Evolutionary conservation across 2,329 filamentous ascomycete species (phyloP).

Genomic region (Penicillium sp.): DNA sequence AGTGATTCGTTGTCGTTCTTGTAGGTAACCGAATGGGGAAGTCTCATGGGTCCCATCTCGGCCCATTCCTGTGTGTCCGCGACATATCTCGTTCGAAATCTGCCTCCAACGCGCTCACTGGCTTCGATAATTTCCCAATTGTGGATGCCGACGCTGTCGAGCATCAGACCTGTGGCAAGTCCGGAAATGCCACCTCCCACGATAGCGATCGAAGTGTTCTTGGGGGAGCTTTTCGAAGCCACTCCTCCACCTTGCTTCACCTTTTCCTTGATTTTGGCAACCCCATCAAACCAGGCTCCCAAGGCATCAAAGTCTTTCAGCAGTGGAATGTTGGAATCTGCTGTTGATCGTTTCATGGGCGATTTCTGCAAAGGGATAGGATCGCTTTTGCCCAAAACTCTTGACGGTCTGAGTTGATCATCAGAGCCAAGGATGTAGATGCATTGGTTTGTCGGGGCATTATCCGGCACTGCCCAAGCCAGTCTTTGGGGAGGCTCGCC

Average conservation of each 20-base stretch:
- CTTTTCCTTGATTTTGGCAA: conserved; percentile 21
- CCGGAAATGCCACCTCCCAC: conserved; percentile 39
- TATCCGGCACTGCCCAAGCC: conserved; percentile 12
- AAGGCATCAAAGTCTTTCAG: conserved; percentile 24
- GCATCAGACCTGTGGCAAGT: conserved; percentile 46
- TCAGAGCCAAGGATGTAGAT: conserved; percentile 1
- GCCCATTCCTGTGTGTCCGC: conserved; percentile 29
- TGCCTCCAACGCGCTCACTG: conserved; percentile 42
- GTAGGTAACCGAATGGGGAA: conserved; percentile 25
- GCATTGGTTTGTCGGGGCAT: conserved; percentile 6
- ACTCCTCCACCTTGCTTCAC: conserved; percentile 5
- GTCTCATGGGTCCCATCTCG: conserved; percentile 32
- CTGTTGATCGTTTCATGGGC: conserved; percentile 4
- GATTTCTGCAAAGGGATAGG: conserved; percentile 9
- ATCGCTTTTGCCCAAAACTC: conserved; percentile 9
- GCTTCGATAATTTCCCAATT: conserved; percentile 51
- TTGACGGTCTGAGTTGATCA: background rate
- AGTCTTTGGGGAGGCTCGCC: conserved; percentile 9
- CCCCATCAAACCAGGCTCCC: conserved; percentile 30
- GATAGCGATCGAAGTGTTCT: conserved; percentile 31
- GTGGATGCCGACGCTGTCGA: conserved; percentile 45
- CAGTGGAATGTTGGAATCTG: conserved; percentile 8
- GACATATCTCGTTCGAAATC: conserved; percentile 47
- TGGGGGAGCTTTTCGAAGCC: conserved; percentile 4
- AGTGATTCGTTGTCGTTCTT: conserved; percentile 22